Evolutionary conservation across 495 filamentous ascomycete species (phyloP).

Genomic region (Daldinia decipiens): DNA sequence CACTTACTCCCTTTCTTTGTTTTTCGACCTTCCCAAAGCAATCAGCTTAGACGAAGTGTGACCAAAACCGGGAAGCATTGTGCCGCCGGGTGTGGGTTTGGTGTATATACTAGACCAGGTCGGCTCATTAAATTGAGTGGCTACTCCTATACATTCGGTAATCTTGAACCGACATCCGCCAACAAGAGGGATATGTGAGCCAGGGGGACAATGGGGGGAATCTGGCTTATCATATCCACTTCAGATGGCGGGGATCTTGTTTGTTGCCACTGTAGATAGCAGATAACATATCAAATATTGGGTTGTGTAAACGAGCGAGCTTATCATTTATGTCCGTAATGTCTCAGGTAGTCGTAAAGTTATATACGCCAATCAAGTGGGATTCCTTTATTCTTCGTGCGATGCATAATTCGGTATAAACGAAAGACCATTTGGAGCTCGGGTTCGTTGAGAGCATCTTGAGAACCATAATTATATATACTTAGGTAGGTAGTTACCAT

Average conservation of each 20-base stretch:
- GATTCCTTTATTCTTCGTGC: neutral
- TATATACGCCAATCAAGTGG: too few relatives aligned
- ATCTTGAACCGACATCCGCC: conserved; percentile 12
- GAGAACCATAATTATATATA: too few relatives aligned
- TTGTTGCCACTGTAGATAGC: conserved; percentile 1
- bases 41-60: conserved; percentile 17
- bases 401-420: too few relatives aligned
- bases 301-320: neutral
- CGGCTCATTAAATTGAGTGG: conserved; percentile 21
- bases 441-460: too few relatives aligned
- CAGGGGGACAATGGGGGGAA: neutral
- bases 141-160: conserved; percentile 17
- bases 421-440: too few relatives aligned
- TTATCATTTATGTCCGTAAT: conserved; percentile 1
- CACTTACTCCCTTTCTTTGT: conserved; percentile 6
- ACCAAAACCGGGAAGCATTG: conserved; percentile 16
- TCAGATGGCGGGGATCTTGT: conserved; percentile 9
- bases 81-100: conserved; percentile 1
- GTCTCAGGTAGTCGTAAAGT: neutral
- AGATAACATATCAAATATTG: conserved; percentile 8
- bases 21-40: conserved; percentile 41
- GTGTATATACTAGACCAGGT: conserved; percentile 17
- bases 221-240: conserved; percentile 27
- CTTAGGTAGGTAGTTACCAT: too few relatives aligned
- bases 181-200: conserved; percentile 9